Conservation (phyloP, 192 early-diverging fungal species). For the Entomortierella chlamydospora region DNA sequence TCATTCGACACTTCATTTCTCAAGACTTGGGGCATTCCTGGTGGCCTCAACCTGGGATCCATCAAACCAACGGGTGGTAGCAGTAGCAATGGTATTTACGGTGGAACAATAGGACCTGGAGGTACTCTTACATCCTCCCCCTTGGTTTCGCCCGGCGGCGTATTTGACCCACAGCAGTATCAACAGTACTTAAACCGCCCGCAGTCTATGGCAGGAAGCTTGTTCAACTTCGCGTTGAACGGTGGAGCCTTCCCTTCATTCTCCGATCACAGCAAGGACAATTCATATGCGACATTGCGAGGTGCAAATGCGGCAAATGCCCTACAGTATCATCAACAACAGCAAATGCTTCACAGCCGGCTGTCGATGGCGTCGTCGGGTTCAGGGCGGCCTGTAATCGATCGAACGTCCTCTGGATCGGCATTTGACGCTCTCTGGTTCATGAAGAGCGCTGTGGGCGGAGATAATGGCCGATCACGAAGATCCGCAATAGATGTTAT, state of each 20-base stretch:
- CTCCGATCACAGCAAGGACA: constrained; percentile 33
- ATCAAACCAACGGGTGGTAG: constrained; percentile 10
- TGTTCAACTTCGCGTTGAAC: constrained; percentile 35
- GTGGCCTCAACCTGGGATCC: constrained; percentile 37
- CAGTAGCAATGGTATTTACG: background rate
- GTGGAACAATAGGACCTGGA: constrained; percentile 12
- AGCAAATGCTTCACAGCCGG: constrained; percentile 41
- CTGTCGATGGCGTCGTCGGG: constrained; percentile 11
- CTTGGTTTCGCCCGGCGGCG: constrained; percentile 26
- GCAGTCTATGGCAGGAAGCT: constrained; percentile 47
- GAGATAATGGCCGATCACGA: background rate
- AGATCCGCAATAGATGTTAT: background rate
- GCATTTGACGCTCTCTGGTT: constrained; percentile 45
- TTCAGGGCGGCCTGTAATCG: constrained; percentile 4
- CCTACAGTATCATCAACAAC: constrained; percentile 41
- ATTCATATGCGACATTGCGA: constrained; percentile 40
- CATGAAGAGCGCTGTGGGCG: constrained; percentile 34
- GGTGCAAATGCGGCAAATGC: constrained; percentile 37
- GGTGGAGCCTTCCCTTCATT: constrained; percentile 39
- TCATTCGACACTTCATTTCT: constrained; percentile 51
- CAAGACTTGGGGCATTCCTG: constrained; percentile 49
- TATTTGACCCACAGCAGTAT: constrained; percentile 35
- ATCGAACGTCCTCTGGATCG: constrained; percentile 27
- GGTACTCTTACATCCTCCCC: constrained; percentile 21
- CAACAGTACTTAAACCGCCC: constrained; percentile 46